phyloP scores from a whole-genome alignment of 164 flowering plant genomes.

The Santalum album region DNA sequence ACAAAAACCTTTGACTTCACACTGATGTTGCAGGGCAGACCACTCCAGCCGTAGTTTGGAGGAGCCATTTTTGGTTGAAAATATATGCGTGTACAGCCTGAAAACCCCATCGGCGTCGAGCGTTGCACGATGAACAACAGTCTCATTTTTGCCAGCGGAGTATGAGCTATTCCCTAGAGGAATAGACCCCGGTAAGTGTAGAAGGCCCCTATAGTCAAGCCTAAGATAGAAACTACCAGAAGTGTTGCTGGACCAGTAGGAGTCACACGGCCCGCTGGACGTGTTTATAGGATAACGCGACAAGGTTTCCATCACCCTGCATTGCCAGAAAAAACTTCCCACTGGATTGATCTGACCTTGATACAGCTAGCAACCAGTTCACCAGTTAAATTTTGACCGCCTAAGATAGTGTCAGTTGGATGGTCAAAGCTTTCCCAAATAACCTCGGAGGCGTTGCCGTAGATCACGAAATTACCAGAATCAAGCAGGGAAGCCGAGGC shows the following conservation, averaged over 20 bases:
- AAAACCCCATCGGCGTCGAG: conserved; percentile 29
- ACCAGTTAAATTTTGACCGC: conserved; percentile 15
- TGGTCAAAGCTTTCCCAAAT: conserved; percentile 18
- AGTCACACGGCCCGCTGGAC: not conserved
- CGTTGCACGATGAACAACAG: conserved; percentile 12
- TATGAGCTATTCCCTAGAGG: conserved; percentile 1
- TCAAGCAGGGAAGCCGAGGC: conserved; percentile 16
- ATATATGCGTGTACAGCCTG: conserved; percentile 10
- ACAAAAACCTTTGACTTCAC: not conserved
- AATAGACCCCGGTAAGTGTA: no score
- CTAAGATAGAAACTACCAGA: not conserved
- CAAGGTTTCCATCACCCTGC: conserved; percentile 14
- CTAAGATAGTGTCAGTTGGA: conserved; percentile 16
- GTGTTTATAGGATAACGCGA: not conserved
- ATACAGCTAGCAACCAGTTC: conserved; percentile 8
- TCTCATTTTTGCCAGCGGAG: not conserved
- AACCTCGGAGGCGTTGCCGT: not conserved
- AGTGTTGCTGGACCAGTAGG: not conserved
- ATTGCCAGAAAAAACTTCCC: conserved; percentile 17
- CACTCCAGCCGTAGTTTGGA: conserved; percentile 11
- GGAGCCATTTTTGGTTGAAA: not conserved
- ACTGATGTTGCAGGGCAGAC: conserved; percentile 29
- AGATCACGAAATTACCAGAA: conserved; percentile 18
- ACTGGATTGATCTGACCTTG: conserved; percentile 2
- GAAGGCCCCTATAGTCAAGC: no score